A percentile compares a stretch with the other conserved stretches of the same genome.
Conservation (phyloP, 2,329 filamentous ascomycete species). For the Aspergillus cejpii region DNA sequence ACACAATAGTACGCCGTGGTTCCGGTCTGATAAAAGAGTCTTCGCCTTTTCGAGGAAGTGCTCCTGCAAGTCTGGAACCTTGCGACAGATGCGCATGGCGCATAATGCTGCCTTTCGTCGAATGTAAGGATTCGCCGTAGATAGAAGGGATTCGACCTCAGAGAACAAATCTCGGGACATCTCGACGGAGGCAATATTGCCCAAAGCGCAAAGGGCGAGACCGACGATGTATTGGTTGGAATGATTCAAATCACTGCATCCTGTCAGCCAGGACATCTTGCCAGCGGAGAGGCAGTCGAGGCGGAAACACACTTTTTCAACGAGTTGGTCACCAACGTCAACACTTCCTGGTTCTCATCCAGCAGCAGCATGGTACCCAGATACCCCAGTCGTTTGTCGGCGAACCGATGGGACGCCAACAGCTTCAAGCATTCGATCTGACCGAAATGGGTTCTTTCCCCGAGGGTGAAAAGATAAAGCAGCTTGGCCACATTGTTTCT, state of each 20-base stretch:
- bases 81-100: constrained; percentile 96
- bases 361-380: constrained; percentile 91
- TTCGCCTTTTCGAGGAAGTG: constrained; percentile 95
- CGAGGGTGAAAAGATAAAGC: constrained; percentile 94
- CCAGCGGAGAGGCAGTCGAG: background rate
- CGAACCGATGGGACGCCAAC: constrained; percentile 90
- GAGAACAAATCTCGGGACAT: constrained; percentile 97
- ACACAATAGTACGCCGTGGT: constrained; percentile 90
- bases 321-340: constrained; percentile 96
- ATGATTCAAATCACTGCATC: constrained; percentile 77
- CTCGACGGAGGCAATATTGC: constrained; percentile 95
- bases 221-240: constrained; percentile 98
- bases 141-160: constrained; percentile 86
- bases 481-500: constrained; percentile 99
- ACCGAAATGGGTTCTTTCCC: constrained; percentile 95
- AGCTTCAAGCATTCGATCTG: constrained; percentile 99
- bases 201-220: constrained; percentile 88
- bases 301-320: constrained; percentile 72
- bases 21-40: constrained; percentile 78
- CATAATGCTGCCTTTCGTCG: constrained; percentile 95
- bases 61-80: constrained; percentile 94
- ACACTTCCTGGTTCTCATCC: constrained; percentile 96
- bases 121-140: constrained; percentile 97
- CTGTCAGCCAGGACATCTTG: constrained; percentile 29
- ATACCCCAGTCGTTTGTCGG: constrained; percentile 93